These are phyloP conservation scores for Fusarium scirpi DNA, from an alignment of 2,329 filamentous ascomycete species.

Conservation along the genomic window DNA sequence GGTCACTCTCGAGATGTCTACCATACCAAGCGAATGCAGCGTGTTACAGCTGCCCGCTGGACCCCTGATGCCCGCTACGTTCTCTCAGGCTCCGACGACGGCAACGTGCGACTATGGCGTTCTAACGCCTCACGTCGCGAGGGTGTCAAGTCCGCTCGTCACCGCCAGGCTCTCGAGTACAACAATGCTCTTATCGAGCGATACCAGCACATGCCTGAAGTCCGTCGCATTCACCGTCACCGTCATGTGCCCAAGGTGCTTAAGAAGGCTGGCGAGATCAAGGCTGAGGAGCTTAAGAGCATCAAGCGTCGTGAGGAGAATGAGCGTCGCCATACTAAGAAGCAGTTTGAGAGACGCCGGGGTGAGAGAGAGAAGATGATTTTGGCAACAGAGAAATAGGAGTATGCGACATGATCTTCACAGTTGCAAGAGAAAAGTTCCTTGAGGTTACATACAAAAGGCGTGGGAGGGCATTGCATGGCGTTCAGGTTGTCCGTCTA, in stretches of 20 bases:
- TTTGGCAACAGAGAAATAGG: slow-evolving; percentile 71
- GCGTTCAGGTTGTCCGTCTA: slow-evolving; percentile 48
- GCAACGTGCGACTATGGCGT: slow-evolving; percentile 88
- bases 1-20: slow-evolving; percentile 94
- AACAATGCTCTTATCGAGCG: slow-evolving; percentile 85
- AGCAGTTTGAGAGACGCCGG: slow-evolving; percentile 78
- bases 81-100: slow-evolving; percentile 91
- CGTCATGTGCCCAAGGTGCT: slow-evolving; percentile 91
- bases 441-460: slow-evolving; percentile 40
- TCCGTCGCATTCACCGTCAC: slow-evolving; percentile 89
- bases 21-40: slow-evolving; percentile 97
- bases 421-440: slow-evolving; percentile 22
- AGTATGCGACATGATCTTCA: slow-evolving; percentile 23
- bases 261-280: slow-evolving; percentile 97
- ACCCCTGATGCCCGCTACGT: slow-evolving; percentile 92
- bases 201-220: slow-evolving; percentile 96
- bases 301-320: slow-evolving; percentile 96
- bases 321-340: slow-evolving; percentile 89
- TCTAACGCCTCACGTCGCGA: slow-evolving; percentile 85
- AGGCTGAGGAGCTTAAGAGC: slow-evolving; percentile 85
- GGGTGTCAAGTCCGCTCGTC: slow-evolving; percentile 85
- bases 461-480: slow-evolving; percentile 50
- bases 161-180: slow-evolving; percentile 91
- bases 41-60: slow-evolving; percentile 86
- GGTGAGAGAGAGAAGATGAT: slow-evolving; percentile 95